Base-by-base conservation (phyloP, 176 grass and related monocot genomes). In the Dactylis glomerata region DNA sequence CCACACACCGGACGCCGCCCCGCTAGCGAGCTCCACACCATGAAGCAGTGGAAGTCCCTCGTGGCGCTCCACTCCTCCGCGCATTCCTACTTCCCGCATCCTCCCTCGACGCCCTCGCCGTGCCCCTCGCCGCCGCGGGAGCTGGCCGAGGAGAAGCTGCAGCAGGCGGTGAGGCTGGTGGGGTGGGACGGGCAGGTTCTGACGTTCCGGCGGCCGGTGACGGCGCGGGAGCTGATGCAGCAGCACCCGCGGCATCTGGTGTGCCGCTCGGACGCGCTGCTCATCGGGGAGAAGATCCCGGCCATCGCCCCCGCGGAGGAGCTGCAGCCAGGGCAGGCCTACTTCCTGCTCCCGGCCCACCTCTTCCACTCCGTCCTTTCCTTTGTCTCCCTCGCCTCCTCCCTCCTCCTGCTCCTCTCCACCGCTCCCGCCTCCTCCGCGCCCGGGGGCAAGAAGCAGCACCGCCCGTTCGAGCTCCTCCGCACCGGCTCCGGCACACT, bases 311-410 rank as follows among this genome's bases (percentile, higher is more conserved):
- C 91, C 0, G 76, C n/a, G 0, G 92, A 93, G 62, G 63, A 83
- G 55, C 91, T 98, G 44, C 85, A 85, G 75, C 92, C 92, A 0
- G 95, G 95, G 1, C 87, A 98, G 22, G 86, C 92, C 0, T 98
- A 98, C 89, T 98, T 98, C 76, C 87, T 98, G 20, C 87, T 98
- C 3, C 95, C 95, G 0, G 69, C 89, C 0, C 95, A 98, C 68
- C 92, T 98, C 82, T 98, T 98, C 89, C 95, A 86, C 80, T 95
- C 95, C 15, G 92, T 93, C 1, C 91, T 98, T 69, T 95, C 92
- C 19, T 98, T 98, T 77, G 95, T 98, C 42, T 87, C 92, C 5
- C 92, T 98, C 26, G 92, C 92, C 6, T 89, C 95, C 28, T 93
- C 95, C 16, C 79, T 97, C 0, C 68, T 93, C 22, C 71, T 86